phyloP scores from a whole-genome alignment of 1,139 yeast species.

The Blastobotrys raffinosifermentans region DNA sequence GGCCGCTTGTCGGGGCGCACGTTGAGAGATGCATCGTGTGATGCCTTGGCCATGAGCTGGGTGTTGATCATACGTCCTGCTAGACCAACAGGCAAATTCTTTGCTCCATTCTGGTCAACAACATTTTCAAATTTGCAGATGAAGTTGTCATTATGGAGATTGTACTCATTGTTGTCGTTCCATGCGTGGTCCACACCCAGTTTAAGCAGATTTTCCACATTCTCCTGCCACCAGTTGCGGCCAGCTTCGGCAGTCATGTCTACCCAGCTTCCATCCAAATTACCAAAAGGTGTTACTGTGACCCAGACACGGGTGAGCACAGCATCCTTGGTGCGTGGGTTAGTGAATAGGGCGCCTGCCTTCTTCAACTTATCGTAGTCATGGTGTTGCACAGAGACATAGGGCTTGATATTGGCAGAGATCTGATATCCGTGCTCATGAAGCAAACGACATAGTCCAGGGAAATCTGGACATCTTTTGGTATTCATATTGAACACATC shows the following conservation, averaged over 20 bases:
- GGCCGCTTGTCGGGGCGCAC: slow-evolving; percentile 8
- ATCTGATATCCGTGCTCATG: slow-evolving; percentile 4
- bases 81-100: slow-evolving; percentile 4
- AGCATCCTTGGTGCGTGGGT: not conserved
- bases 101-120: not conserved
- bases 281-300: slow-evolving; percentile 6
- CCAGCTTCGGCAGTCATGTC: slow-evolving; percentile 8
- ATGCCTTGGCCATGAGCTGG: slow-evolving; percentile 7
- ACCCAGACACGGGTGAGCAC: slow-evolving; percentile 6
- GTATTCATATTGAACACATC: slow-evolving; percentile 6
- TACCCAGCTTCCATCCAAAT: slow-evolving; percentile 9
- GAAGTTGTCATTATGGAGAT: slow-evolving; percentile 4
- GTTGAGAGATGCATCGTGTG: slow-evolving; percentile 5
- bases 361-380: slow-evolving; percentile 6
- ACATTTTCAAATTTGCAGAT: not conserved
- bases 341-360: slow-evolving; percentile 6
- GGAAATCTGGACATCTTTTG: slow-evolving; percentile 8
- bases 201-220: slow-evolving; percentile 1
- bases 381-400: slow-evolving; percentile 3
- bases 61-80: slow-evolving; percentile 7
- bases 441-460: slow-evolving; percentile 1
- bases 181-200: slow-evolving; percentile 8
- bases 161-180: slow-evolving; percentile 11
- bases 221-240: slow-evolving; percentile 7
- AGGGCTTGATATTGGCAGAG: slow-evolving; percentile 9